Evolutionary conservation across 2,329 filamentous ascomycete genomes (phyloP).

Genomic region (Decorospora gaudefroyi): DNA sequence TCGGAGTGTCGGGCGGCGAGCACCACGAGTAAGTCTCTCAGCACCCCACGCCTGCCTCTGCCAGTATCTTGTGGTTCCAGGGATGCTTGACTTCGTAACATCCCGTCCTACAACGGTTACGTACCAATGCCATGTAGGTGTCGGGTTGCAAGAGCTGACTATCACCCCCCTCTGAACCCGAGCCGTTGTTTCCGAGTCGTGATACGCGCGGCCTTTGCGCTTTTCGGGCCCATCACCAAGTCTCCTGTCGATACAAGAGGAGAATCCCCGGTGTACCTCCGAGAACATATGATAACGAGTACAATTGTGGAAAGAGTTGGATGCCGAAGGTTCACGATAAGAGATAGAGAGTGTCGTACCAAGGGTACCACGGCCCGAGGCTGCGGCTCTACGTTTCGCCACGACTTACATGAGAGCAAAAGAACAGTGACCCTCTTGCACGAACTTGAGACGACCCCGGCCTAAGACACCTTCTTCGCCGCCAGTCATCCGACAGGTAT

Average conservation of each 20-base stretch:
- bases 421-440: not conserved
- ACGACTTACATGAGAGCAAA: conserved; percentile 5
- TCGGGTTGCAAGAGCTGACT: not conserved
- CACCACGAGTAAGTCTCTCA: not conserved
- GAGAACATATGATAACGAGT: not conserved
- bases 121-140: conserved; percentile 8
- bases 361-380: not conserved
- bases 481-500: too few species aligned
- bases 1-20: conserved; percentile 1
- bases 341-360: not conserved
- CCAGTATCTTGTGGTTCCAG: conserved; percentile 6
- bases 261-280: not conserved
- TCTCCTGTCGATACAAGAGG: not conserved
- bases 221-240: not conserved
- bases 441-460: too few species aligned
- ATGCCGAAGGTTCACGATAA: not conserved
- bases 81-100: not conserved
- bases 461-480: too few species aligned
- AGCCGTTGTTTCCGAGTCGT: not conserved
- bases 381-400: not conserved
- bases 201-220: conserved; percentile 2
- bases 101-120: not conserved
- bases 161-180: conserved; percentile 1
- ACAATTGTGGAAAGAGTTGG: not conserved
- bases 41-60: conserved; percentile 7